Evolutionary conservation across 1,284 basidiomycete genomes (phyloP).

Genomic region (Pseudozyma sp.): DNA sequence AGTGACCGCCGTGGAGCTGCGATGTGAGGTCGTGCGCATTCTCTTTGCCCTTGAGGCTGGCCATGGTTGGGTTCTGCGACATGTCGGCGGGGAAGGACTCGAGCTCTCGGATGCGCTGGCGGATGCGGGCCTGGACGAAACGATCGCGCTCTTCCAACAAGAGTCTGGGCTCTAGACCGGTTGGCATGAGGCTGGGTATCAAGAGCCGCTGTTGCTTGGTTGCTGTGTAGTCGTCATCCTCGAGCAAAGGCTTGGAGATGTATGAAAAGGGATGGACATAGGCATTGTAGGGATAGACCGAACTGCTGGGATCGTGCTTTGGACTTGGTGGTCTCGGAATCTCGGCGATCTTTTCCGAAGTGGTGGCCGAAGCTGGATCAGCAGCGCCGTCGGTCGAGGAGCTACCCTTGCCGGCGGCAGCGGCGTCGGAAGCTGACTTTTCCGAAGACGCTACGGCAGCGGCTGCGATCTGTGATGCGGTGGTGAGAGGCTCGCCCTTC

Average conservation of each 20-base stretch:
- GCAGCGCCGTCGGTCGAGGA: conserved; percentile 30
- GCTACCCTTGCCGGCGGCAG: conserved; percentile 43
- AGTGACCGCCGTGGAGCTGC: conserved; percentile 27
- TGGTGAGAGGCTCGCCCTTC: conserved; percentile 71
- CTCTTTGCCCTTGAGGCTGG: conserved; percentile 47
- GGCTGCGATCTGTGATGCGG: conserved; percentile 83
- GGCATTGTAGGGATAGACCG: conserved; percentile 96
- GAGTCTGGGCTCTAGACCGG: conserved; percentile 91
- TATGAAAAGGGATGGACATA: conserved; percentile 83
- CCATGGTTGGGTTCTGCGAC: conserved; percentile 61
- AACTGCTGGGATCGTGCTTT: conserved; percentile 78
- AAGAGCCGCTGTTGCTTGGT: conserved; percentile 83
- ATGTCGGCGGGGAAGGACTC: conserved; percentile 85
- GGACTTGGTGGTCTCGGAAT: conserved; percentile 53
- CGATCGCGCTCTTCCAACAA: conserved; percentile 90
- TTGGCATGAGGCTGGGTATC: conserved; percentile 88
- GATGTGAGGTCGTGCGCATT: conserved; percentile 33
- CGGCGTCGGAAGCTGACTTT: conserved; percentile 75
- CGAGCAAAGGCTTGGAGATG: conserved; percentile 65
- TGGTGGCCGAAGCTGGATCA: conserved; percentile 7
- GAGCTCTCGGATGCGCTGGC: conserved; percentile 88
- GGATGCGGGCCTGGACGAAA: conserved; percentile 88
- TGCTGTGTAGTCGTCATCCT: conserved; percentile 68
- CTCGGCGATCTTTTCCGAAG: conserved; percentile 56
- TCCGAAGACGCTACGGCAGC: conserved; percentile 71